phyloP scores from a whole-genome alignment of 1,139 yeast genomes.

The Candida buenavistaensis region DNA sequence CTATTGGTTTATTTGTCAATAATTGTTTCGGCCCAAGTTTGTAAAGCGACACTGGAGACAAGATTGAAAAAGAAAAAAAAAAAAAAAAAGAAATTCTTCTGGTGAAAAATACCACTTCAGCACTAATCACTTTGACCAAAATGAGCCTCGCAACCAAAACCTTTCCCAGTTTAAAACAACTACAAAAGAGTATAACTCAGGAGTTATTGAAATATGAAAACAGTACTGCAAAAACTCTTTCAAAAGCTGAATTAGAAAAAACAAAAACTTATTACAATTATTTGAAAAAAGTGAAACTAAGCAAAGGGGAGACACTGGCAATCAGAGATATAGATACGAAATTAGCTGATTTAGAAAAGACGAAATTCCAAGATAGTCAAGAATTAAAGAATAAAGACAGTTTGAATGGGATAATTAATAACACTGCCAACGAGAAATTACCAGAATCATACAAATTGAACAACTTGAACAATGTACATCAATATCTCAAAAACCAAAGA shows the following conservation, averaged over 20 bases:
- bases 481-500: slow-evolving; percentile 70
- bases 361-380: not conserved
- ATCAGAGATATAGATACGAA: slow-evolving; percentile 26
- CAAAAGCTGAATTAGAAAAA: slow-evolving; percentile 26
- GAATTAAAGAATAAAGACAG: slow-evolving; percentile 9
- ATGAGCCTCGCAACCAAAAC: slow-evolving; percentile 12
- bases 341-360: slow-evolving; percentile 11
- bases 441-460: slow-evolving; percentile 11
- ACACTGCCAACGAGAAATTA: slow-evolving; percentile 13
- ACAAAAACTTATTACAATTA: slow-evolving; percentile 10
- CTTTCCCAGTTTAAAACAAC: slow-evolving; percentile 15
- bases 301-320: slow-evolving; percentile 32
- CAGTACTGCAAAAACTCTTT: slow-evolving; percentile 44
- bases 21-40: no score
- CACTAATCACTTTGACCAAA: no score
- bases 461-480: slow-evolving; percentile 48
- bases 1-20: no score
- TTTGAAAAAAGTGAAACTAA: slow-evolving; percentile 23
- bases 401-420: slow-evolving; percentile 10
- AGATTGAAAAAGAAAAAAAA: no score
- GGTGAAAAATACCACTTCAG: no score
- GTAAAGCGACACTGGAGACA: no score
- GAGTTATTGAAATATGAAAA: slow-evolving; percentile 49
- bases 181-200: slow-evolving; percentile 27
- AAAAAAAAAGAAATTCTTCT: no score